These are phyloP conservation scores for Phaffomyces opuntiae DNA, from an alignment of 805 yeast genomes.

Conservation along the genomic window DNA sequence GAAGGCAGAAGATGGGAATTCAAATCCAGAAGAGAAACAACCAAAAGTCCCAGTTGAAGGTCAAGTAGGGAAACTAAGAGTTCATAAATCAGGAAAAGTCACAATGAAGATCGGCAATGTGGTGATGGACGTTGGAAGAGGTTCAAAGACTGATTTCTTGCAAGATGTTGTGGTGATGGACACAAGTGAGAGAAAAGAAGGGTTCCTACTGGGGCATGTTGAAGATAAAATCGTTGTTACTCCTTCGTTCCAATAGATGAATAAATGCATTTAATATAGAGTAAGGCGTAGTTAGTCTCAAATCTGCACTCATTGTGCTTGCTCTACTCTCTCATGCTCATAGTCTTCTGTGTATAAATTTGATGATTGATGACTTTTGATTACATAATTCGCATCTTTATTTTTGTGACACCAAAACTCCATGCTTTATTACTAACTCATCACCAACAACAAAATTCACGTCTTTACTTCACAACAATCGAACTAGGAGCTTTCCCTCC, in stretches of 20 bases:
- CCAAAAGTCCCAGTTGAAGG: constrained; percentile 35
- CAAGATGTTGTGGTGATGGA: constrained; percentile 65
- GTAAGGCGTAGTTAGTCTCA: neutral
- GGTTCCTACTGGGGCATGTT: constrained; percentile 47
- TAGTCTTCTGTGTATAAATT: no score
- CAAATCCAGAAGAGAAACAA: neutral
- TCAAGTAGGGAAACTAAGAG: constrained; percentile 61
- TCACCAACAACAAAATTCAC: neutral
- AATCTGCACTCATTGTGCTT: no score
- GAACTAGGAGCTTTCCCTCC: neutral
- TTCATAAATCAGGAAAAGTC: constrained; percentile 79
- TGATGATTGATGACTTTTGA: no score
- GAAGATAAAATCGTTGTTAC: constrained; percentile 51
- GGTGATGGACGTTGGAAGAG: constrained; percentile 61
- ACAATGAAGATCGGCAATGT: constrained; percentile 68
- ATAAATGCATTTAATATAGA: neutral
- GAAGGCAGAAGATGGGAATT: neutral
- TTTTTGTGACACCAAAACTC: no score
- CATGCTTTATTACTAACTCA: neutral
- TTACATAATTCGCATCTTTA: no score
- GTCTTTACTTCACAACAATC: neutral
- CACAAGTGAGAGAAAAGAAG: constrained; percentile 31
- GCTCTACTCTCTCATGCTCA: no score
- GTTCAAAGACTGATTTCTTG: constrained; percentile 59
- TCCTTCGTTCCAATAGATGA: constrained; percentile 33